Conservation (phyloP, 176 grass and related monocot genomes). For the Calamus simplicifolius region DNA sequence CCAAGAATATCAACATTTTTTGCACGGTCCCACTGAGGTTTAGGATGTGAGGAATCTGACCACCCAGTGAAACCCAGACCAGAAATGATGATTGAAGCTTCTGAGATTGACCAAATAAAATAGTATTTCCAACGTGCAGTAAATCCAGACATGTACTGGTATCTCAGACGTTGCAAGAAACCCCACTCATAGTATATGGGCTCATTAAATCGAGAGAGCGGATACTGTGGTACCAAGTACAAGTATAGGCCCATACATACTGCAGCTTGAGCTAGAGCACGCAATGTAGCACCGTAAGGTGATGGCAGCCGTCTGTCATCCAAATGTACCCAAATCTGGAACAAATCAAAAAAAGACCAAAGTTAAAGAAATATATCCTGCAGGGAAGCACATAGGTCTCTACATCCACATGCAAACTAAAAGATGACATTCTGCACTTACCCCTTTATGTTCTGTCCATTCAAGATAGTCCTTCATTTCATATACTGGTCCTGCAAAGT, state of each 20-base stretch:
- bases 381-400: conserved; percentile 4
- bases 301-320: conserved; percentile 42
- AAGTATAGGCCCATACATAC: conserved; percentile 91
- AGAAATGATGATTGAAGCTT: conserved; percentile 79
- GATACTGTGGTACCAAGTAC: conserved; percentile 62
- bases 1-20: conserved; percentile 97
- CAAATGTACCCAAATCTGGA: conserved; percentile 51
- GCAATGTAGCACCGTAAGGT: conserved; percentile 54
- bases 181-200: conserved; percentile 71
- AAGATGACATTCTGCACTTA: not conserved
- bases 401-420: not conserved
- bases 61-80: conserved; percentile 78
- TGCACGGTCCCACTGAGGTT: conserved; percentile 84
- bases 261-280: conserved; percentile 72
- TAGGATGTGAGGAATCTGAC: conserved; percentile 47
- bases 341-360: conserved; percentile 12
- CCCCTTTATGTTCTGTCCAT: conserved; percentile 1
- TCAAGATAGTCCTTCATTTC: conserved; percentile 5
- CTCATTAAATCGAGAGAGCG: conserved; percentile 73
- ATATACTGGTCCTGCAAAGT: conserved; percentile 26
- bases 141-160: conserved; percentile 96
- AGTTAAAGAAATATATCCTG: conserved; percentile 17
- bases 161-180: conserved; percentile 79
- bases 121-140: conserved; percentile 98
- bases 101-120: conserved; percentile 97